Conservation (phyloP, 495 filamentous ascomycete species). For the Terfezia boudieri region DNA sequence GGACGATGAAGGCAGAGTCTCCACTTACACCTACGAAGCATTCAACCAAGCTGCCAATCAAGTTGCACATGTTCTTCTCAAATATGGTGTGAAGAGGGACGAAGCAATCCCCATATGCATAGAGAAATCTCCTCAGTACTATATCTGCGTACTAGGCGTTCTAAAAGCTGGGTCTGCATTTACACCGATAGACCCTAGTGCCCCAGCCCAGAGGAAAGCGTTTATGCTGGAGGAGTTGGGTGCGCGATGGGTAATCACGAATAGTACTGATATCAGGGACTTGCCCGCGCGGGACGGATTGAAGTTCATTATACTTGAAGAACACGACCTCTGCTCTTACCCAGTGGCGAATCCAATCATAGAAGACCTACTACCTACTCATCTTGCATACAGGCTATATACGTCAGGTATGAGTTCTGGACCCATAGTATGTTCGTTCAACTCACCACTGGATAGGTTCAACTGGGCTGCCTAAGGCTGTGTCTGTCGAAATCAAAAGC, state of each 20-base stretch:
- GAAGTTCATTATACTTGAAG: conserved; percentile 6
- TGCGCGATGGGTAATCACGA: conserved; percentile 15
- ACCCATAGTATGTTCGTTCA: background rate
- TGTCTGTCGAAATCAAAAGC: conserved; percentile 21
- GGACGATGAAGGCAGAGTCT: conserved; percentile 7
- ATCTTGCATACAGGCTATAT: conserved; percentile 23
- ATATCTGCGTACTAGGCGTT: conserved; percentile 22
- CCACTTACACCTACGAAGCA: conserved; percentile 17
- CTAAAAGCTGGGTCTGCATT: conserved; percentile 25
- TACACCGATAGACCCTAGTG: conserved; percentile 20
- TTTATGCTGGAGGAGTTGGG: conserved; percentile 22
- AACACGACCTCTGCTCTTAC: background rate
- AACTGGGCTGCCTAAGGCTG: conserved; percentile 23
- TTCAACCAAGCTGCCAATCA: conserved; percentile 20
- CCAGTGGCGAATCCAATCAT: conserved; percentile 8
- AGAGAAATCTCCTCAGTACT: conserved; percentile 21
- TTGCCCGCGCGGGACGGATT: conserved; percentile 4
- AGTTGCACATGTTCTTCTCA: conserved; percentile 20
- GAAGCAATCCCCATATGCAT: conserved; percentile 22
- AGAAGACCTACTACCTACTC: conserved; percentile 4
- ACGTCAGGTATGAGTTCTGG: conserved; percentile 17
- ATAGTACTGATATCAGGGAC: background rate
- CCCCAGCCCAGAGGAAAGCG: conserved; percentile 18
- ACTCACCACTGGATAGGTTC: conserved; percentile 10
- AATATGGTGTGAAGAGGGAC: conserved; percentile 12